These are phyloP conservation scores for Vaccinium corymbosum DNA, from an alignment of 148 eudicot genomes.

Conservation along the genomic window DNA sequence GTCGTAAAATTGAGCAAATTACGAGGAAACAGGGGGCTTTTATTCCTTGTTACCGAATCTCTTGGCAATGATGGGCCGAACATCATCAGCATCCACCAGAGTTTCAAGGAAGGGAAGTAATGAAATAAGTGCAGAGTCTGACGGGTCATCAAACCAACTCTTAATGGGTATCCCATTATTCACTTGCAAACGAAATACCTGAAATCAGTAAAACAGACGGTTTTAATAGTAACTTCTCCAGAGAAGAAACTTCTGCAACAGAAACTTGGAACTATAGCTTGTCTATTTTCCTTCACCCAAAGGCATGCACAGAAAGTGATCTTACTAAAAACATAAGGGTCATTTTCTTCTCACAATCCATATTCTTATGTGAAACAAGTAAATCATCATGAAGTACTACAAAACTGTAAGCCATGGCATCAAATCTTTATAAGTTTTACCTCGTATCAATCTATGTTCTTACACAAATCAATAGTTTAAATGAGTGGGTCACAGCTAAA, in stretches of 20 bases:
- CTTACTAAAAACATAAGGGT: background rate
- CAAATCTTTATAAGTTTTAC: background rate
- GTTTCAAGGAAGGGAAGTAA: slow-evolving; percentile 91
- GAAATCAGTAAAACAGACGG: slow-evolving; percentile 29
- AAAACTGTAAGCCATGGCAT: background rate
- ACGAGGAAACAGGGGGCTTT: slow-evolving; percentile 59
- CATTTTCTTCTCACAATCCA: slow-evolving; percentile 2
- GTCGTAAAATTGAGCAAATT: slow-evolving; percentile 40
- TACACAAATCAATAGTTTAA: background rate
- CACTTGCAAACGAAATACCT: slow-evolving; percentile 96
- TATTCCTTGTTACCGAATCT: slow-evolving; percentile 97
- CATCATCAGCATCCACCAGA: slow-evolving; percentile 81
- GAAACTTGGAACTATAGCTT: background rate
- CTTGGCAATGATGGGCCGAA: slow-evolving; percentile 89
- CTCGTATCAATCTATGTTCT: background rate
- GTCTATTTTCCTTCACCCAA: background rate
- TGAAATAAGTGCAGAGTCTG: slow-evolving; percentile 73
- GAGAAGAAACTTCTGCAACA: background rate
- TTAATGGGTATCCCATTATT: slow-evolving; percentile 98
- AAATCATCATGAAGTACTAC: background rate
- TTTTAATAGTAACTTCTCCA: slow-evolving; percentile 10
- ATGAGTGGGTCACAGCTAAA: background rate
- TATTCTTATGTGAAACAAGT: background rate
- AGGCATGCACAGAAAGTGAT: background rate
- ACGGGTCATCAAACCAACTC: slow-evolving; percentile 99